These are phyloP conservation scores for Chlamydomonas sp. DNA, from an alignment of 139 green algal genomes.

Conservation along the genomic window DNA sequence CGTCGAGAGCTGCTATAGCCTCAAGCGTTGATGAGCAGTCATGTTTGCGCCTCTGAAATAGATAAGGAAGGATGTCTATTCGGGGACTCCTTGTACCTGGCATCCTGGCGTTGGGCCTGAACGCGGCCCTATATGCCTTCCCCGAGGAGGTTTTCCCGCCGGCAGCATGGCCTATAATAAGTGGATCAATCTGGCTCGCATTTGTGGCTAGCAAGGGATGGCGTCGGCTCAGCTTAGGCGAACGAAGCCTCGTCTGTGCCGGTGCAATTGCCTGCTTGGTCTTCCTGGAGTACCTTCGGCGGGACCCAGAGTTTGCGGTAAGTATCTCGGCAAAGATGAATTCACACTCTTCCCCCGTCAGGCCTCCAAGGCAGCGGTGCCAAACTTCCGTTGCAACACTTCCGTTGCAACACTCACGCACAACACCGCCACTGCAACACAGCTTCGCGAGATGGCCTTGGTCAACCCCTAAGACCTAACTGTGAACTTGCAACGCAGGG, in stretches of 20 bases:
- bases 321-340: background rate
- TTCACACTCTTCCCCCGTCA: background rate
- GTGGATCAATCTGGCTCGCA: conserved; percentile 15
- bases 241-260: conserved; percentile 25
- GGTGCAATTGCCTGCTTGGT: background rate
- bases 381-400: background rate
- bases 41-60: too few species aligned
- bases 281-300: conserved; percentile 13
- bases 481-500: conserved; percentile 1
- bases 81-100: too few species aligned
- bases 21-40: too few species aligned
- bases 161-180: conserved; percentile 29
- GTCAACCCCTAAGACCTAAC: background rate
- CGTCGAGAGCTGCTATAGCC: too few species aligned
- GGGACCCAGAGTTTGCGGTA: conserved; percentile 16
- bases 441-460: background rate
- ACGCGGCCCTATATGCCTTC: background rate
- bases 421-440: background rate
- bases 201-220: conserved; percentile 11
- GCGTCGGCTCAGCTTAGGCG: background rate
- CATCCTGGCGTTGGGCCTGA: background rate
- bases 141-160: conserved; percentile 22
- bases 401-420: background rate
- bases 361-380: background rate
- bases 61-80: too few species aligned